Percentiles rank a stretch among this genome's conserved stretches.
phyloP scores from a whole-genome alignment of 495 filamentous ascomycete genomes.

The Neurospora hispaniola region DNA sequence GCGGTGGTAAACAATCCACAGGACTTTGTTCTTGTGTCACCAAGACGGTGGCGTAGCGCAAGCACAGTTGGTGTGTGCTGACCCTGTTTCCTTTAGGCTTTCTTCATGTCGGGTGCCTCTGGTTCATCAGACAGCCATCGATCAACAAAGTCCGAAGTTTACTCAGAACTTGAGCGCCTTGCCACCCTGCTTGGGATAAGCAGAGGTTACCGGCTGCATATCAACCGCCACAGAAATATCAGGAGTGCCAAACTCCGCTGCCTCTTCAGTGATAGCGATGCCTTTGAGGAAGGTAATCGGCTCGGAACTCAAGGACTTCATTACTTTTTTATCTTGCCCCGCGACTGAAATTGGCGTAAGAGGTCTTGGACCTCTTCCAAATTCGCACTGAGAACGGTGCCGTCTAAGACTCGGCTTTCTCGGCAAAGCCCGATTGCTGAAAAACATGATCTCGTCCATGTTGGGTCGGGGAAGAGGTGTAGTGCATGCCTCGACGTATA shows the following conservation, averaged over 20 bases:
- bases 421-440: background rate
- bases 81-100: background rate
- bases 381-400: background rate
- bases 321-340: background rate
- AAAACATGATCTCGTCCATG: constrained; percentile 11
- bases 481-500: constrained; percentile 5
- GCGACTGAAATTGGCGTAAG: constrained; percentile 2
- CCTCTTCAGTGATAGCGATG: constrained; percentile 51
- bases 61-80: background rate
- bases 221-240: constrained; percentile 26
- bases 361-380: constrained; percentile 1
- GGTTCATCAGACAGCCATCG: background rate
- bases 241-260: constrained; percentile 36
- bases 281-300: constrained; percentile 37
- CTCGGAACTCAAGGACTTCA: constrained; percentile 13
- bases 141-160: background rate
- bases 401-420: background rate
- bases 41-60: background rate
- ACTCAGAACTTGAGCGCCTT: background rate
- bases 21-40: background rate
- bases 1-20: background rate
- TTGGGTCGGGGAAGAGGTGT: constrained; percentile 11
- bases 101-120: background rate
- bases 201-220: background rate
- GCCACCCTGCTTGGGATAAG: background rate